These are phyloP conservation scores for Tolypocladium nubicola DNA, from an alignment of 2,329 filamentous ascomycete species.

Conservation along the genomic window DNA sequence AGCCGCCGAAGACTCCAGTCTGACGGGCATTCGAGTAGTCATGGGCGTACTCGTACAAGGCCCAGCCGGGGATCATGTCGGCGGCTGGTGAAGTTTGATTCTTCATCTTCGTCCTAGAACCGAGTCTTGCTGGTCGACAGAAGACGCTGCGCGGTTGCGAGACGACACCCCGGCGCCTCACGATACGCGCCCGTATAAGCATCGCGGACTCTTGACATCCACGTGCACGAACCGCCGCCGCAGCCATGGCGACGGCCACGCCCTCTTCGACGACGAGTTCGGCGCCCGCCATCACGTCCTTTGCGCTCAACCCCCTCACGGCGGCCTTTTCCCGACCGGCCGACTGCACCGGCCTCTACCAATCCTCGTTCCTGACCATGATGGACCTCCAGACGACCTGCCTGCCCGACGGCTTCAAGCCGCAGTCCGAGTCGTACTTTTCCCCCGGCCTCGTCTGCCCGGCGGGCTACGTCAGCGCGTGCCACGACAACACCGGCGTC, in stretches of 20 bases:
- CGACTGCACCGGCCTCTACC: constrained; percentile 12
- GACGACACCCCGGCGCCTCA: not conserved
- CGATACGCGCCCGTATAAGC: not conserved
- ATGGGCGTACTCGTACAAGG: not conserved
- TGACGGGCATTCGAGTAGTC: not conserved
- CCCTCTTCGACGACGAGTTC: not conserved
- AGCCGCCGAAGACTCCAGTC: not conserved
- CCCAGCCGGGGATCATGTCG: not conserved
- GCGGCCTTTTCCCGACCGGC: constrained; percentile 12
- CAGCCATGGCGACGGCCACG: not conserved
- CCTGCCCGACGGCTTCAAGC: constrained; percentile 16
- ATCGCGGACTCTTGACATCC: not conserved
- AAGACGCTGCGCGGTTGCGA: not conserved
- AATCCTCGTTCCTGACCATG: constrained; percentile 15
- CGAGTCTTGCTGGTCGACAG: not conserved
- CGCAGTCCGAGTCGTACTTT: constrained; percentile 16
- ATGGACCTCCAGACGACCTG: constrained; percentile 17
- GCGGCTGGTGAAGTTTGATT: not conserved
- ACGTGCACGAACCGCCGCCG: not conserved
- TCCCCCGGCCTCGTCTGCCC: constrained; percentile 20
- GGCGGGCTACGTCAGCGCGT: constrained; percentile 18
- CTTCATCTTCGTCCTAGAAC: not conserved
- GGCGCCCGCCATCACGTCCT: constrained; percentile 9
- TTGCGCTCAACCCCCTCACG: constrained; percentile 13
- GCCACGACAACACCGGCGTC: constrained; percentile 14